Evolutionary conservation across 2,329 filamentous ascomycete genomes (phyloP).

Genomic region (Huntiella abstrusa): DNA sequence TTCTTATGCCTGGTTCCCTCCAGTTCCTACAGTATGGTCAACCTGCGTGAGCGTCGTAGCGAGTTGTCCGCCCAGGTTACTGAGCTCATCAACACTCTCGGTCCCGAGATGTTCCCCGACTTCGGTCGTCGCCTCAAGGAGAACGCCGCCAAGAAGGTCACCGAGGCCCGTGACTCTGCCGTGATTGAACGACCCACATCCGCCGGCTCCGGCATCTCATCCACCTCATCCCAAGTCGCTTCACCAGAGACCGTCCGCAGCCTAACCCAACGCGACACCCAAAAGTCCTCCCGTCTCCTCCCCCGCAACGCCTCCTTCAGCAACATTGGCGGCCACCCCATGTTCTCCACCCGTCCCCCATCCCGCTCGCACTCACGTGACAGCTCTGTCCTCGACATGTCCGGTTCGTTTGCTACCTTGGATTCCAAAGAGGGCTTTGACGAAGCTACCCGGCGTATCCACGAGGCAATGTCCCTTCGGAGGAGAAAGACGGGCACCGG

Average conservation of each 20-base stretch:
- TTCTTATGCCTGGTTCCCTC: conserved; percentile 69
- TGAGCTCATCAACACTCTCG: conserved; percentile 81
- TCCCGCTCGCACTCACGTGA: conserved; percentile 51
- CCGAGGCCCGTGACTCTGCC: conserved; percentile 14
- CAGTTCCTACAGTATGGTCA: conserved; percentile 66
- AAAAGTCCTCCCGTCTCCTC: conserved; percentile 32
- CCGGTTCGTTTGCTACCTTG: conserved; percentile 43
- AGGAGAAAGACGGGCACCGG: conserved; percentile 35
- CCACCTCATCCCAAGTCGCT: conserved; percentile 20
- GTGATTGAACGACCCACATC: conserved; percentile 16
- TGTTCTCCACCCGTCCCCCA: conserved; percentile 79
- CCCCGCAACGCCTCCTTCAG: conserved; percentile 88
- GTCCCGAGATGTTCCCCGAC: conserved; percentile 93
- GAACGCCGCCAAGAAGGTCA: conserved; percentile 21
- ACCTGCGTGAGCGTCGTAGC: conserved; percentile 52
- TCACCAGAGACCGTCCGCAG: conserved; percentile 22
- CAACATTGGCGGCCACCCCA: conserved; percentile 68
- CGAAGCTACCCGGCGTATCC: conserved; percentile 67
- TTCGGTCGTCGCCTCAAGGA: conserved; percentile 64
- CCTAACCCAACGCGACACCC: conserved; percentile 31
- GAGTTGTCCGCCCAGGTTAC: conserved; percentile 69
- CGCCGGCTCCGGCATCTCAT: conserved; percentile 11
- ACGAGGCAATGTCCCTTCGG: conserved; percentile 57
- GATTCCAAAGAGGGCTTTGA: conserved; percentile 56
- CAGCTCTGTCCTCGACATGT: conserved; percentile 15